These are phyloP conservation scores for Erucastrum elatum DNA, from an alignment of 345 rosid genomes.

Conservation along the genomic window DNA sequence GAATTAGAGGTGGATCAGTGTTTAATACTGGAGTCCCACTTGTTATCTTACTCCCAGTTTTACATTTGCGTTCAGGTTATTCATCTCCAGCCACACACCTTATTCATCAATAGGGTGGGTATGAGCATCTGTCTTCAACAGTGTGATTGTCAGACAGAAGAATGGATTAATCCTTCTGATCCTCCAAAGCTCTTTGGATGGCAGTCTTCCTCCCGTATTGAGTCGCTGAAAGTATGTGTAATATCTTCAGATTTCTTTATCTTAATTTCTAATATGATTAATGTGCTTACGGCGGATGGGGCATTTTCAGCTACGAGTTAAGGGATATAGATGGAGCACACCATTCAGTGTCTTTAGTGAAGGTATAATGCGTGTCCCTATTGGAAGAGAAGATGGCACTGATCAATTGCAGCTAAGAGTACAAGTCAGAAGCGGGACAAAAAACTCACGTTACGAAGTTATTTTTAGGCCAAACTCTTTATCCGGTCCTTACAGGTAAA, in stretches of 20 bases:
- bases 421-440: conserved; percentile 89
- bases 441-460: conserved; percentile 86
- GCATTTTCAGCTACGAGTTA: conserved; percentile 61
- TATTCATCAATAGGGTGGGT: conserved; percentile 84
- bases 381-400: conserved; percentile 56
- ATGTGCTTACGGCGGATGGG: conserved; percentile 22
- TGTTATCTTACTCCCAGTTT: conserved; percentile 20
- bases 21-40: conserved; percentile 3
- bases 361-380: conserved; percentile 70
- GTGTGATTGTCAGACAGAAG: conserved; percentile 69
- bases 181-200: conserved; percentile 80
- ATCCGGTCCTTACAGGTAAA: conserved; percentile 92
- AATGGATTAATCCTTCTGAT: conserved; percentile 86
- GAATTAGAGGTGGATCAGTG: conserved; percentile 14
- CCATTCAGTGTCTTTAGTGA: conserved; percentile 79
- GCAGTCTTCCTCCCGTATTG: conserved; percentile 66
- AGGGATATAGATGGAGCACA: conserved; percentile 84
- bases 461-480: conserved; percentile 77
- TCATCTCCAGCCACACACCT: conserved; percentile 86
- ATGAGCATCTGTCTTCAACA: conserved; percentile 77
- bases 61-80: conserved; percentile 60
- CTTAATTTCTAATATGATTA: neutral
- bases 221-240: conserved; percentile 70
- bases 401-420: conserved; percentile 64
- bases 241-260: conserved; percentile 8